phyloP scores from a whole-genome alignment of 208 protist species.

The Trichomonas gallinae region DNA sequence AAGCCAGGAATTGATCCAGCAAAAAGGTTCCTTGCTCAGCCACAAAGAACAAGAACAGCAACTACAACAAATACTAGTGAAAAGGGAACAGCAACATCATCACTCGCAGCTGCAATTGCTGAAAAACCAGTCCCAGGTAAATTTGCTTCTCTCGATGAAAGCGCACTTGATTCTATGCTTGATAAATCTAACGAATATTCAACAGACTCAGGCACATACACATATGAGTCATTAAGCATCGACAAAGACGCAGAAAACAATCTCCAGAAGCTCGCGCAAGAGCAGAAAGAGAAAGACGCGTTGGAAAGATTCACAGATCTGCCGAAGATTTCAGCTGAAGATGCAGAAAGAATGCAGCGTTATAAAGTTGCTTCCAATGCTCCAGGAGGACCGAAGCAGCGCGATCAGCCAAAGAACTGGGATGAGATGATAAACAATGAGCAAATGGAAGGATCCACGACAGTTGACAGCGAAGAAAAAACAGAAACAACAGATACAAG shows the following conservation, averaged over 20 bases:
- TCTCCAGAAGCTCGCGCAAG: not conserved
- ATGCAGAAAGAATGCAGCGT: not conserved
- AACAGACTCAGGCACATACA: not conserved
- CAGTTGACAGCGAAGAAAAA: not conserved
- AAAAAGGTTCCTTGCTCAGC: not conserved
- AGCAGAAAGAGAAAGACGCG: not conserved
- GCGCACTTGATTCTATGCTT: not conserved
- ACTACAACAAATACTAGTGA: not conserved
- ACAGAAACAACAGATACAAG: not conserved
- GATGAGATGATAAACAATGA: not conserved
- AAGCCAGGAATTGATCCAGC: not conserved
- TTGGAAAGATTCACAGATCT: too few relatives aligned
- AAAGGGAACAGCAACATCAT: not conserved
- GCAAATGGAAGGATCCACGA: not conserved
- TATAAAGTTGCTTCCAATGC: not conserved
- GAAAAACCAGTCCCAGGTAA: not conserved
- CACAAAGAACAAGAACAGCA: not conserved
- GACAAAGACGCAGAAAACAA: not conserved
- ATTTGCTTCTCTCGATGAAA: not conserved
- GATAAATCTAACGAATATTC: not conserved
- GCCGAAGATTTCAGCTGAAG: not conserved
- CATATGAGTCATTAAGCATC: not conserved
- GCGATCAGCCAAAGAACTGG: not conserved
- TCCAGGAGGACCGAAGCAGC: not conserved
- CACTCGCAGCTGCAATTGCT: not conserved